phyloP scores from a whole-genome alignment of 441 rosid genomes.

The Geranium incanum region DNA sequence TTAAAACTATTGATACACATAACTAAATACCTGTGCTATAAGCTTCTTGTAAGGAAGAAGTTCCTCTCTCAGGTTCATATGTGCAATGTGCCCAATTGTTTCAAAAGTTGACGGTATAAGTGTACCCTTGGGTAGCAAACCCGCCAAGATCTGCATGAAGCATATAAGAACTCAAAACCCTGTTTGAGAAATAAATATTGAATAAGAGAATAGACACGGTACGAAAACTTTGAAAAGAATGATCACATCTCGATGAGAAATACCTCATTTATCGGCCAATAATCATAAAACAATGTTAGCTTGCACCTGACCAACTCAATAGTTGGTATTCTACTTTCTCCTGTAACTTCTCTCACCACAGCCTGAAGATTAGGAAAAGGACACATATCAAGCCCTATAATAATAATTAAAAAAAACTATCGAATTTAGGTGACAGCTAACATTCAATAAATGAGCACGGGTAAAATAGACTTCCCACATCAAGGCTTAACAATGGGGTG shows the following conservation, averaged over 20 bases:
- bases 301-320: conserved; percentile 75
- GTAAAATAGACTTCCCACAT: background rate
- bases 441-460: no score
- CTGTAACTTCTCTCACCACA: conserved; percentile 39
- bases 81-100: conserved; percentile 81
- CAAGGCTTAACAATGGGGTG: conserved; percentile 9
- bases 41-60: conserved; percentile 58
- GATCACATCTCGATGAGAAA: background rate
- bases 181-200: background rate
- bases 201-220: background rate
- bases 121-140: conserved; percentile 60
- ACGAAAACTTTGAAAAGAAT: background rate
- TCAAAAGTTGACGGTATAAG: conserved; percentile 80
- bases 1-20: conserved; percentile 12
- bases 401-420: background rate
- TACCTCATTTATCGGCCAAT: conserved; percentile 96
- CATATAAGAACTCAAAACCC: conserved; percentile 14
- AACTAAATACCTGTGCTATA: conserved; percentile 61
- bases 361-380: conserved; percentile 36
- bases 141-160: conserved; percentile 67
- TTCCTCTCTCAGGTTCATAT: conserved; percentile 70
- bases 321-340: conserved; percentile 26
- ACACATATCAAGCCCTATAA: conserved; percentile 1
- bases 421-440: background rate
- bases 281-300: conserved; percentile 70